Evolutionary conservation across 129 eudicot genomes (phyloP).

Genomic region (Ambrosia trifida): DNA sequence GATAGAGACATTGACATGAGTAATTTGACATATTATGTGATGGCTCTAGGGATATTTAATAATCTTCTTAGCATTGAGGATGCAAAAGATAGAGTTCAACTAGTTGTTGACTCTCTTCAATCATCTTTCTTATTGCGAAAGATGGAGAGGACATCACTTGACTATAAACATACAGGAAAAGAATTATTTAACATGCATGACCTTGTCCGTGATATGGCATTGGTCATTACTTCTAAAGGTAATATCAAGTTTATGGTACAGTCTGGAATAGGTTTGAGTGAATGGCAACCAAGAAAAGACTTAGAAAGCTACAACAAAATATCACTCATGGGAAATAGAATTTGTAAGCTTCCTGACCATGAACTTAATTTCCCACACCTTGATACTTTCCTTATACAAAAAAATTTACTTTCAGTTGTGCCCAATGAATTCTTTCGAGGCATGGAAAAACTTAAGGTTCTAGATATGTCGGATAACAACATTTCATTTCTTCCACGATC

Average conservation of each 20-base stretch:
- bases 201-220: constrained; percentile 25
- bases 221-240: background rate
- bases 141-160: too few species aligned
- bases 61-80: constrained; percentile 4
- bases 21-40: background rate
- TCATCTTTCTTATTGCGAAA: constrained; percentile 7
- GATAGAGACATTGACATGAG: background rate
- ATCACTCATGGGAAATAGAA: background rate
- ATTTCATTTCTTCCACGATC: too few species aligned
- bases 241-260: background rate
- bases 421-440: background rate
- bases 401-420: background rate
- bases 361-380: background rate
- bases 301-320: constrained; percentile 7
- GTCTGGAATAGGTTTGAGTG: background rate
- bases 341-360: constrained; percentile 2
- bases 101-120: constrained; percentile 5
- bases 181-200: constrained; percentile 16
- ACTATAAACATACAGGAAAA: background rate
- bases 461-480: too few species aligned
- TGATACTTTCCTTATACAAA: constrained; percentile 2
- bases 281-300: constrained; percentile 7
- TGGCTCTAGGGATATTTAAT: constrained; percentile 3
- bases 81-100: constrained; percentile 13
- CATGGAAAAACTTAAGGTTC: too few species aligned